Conservation (phyloP, 257 asterid species). For the Nemophila menziesii region DNA sequence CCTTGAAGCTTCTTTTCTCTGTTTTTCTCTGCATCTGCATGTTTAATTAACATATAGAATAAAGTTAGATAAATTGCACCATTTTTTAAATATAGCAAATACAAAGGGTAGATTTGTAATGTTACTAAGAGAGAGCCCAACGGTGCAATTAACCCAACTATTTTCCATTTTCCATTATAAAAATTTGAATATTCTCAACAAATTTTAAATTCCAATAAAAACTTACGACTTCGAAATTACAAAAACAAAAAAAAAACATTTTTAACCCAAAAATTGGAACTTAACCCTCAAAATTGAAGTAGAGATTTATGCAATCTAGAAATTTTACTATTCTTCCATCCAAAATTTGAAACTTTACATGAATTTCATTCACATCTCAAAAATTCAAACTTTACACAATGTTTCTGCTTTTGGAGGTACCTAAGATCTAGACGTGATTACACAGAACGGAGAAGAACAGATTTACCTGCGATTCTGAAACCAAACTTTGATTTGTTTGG, state of each 20-base stretch:
- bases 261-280: too few relatives aligned
- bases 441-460: neutral
- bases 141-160: too few relatives aligned
- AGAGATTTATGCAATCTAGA: too few relatives aligned
- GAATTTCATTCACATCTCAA: neutral
- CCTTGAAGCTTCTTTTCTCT: conserved; percentile 76
- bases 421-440: neutral
- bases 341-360: neutral
- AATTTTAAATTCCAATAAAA: too few relatives aligned
- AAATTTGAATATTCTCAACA: neutral
- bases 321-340: neutral
- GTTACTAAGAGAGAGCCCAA: too few relatives aligned
- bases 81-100: too few relatives aligned
- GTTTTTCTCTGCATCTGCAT: conserved; percentile 84
- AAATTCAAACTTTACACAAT: neutral
- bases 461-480: conserved; percentile 80
- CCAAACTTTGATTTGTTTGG: conserved; percentile 92
- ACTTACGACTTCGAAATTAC: too few relatives aligned
- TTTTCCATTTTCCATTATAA: too few relatives aligned
- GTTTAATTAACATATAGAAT: conserved; percentile 4
- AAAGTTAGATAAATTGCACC: too few relatives aligned
- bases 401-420: neutral
- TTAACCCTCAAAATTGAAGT: too few relatives aligned
- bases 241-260: too few relatives aligned
- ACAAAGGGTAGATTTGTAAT: too few relatives aligned